Base-by-base conservation (phyloP, 2,329 filamentous ascomycete genomes). In the Ascochyta koolunga region DNA sequence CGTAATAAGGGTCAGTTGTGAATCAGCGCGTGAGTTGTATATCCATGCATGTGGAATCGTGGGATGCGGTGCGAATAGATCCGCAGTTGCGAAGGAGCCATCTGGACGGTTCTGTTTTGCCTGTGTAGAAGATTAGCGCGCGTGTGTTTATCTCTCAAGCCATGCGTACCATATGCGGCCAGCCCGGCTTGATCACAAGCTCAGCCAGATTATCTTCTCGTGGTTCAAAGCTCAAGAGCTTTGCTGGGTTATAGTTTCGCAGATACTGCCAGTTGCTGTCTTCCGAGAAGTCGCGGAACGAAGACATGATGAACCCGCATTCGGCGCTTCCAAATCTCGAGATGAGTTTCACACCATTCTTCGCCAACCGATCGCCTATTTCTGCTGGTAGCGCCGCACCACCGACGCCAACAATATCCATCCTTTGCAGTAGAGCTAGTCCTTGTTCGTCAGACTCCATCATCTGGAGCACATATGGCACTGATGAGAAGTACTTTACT, bases 401-500 rank as follows among this genome's bases (percentile, higher is more conserved):
- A 2, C 86, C 86, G 0, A 88, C 83, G 6, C 85, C 85, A 0
- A 89, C 85, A 13, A 88, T 77, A 4, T 82, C 78, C 83, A 88
- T 86, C 0, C 59, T 62, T 33, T 64, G 64, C 18, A 59, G 74
- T 4, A 96, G 85, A 64, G 88, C 80, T 2, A 98, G 82, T 44
- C 89, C 92, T 76, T 95, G 90, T 76, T 96, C 91, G 65, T 91
- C 96, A 10, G 92, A 88, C 66, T 88, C 84, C 89, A 99, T 96
- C 62, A 98, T 83, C 41, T 91, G 91, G 70, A 89, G 83, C 31
- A 98, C 92, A 69, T 93, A 98, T 7, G 90, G 90, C 0, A 89
- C 86, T 0, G 81, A 85, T 0, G 85, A 84, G 61, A 89, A 88
- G 59, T 87, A 87, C 35, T 73, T 78, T 2, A 86, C 74, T 19